Base-by-base conservation (phyloP, 805 yeast species). In the Saccharomycopsis synnaedendra region DNA sequence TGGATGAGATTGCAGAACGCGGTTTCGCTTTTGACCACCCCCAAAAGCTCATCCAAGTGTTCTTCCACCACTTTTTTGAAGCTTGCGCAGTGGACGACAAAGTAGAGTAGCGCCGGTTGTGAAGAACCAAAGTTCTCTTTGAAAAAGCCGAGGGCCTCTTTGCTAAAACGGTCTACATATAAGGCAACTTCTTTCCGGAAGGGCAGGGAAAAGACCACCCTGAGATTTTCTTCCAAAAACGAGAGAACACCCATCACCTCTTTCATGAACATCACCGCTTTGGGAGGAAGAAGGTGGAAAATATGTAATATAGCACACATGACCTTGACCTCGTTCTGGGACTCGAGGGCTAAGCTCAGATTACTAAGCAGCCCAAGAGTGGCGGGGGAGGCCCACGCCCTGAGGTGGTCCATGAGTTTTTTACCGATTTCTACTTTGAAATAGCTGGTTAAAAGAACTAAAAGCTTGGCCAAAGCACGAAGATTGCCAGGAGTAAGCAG, bases 341-440 rank as follows among this genome's bases (percentile, higher is more conserved):
- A 81, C 32, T 76, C 83, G 49, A 94, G 72, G 49, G 85, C 95
- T 55, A 82, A 85, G 5, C 82, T 85, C 4, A 81, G 79, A 3
- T n/a, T n/a, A 0, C 96, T 80, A 40, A 85, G 75, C 51, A 78
- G 76, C 48, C 87, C 80, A 39, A 94, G 63, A 1, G 84, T 76
- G 32, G 76, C 75, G 3, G 93, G 86, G 56, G 85, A 89, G 0
- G 97, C 95, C 95, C 96, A 89, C 0, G 97, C 96, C 75, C 82
- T 84, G 54, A 93, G 69, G 63, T 93, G 98, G 60, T 93, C 97
- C 34, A 94, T 72, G 44, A 93, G 66, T 58, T 93, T 93, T 42
- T 89, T 75, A 32, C 99, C 99, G 55, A 93, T 90, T 62, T 93
- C 99, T n/a, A 93, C 96, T 60, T 94, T 84, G 71, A 93, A 93